phyloP scores from a whole-genome alignment of 2,329 filamentous ascomycete genomes.

The Sporothrix brunneoviolacea region DNA sequence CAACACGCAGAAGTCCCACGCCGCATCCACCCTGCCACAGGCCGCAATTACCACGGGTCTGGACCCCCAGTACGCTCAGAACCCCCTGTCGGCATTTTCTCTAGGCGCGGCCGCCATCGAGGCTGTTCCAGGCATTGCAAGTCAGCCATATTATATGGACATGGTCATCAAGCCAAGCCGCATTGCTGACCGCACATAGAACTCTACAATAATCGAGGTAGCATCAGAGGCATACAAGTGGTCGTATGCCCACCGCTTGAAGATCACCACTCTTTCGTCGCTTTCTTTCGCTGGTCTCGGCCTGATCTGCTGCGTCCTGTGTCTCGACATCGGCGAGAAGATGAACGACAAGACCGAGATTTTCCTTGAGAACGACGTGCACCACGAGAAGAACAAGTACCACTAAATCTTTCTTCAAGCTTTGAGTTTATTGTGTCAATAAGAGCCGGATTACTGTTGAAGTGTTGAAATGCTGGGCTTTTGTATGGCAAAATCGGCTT shows the following conservation, averaged over 20 bases:
- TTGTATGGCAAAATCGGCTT: too few relatives aligned
- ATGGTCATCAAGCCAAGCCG: too few relatives aligned
- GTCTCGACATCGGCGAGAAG: conserved; percentile 27
- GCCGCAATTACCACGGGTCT: conserved; percentile 9
- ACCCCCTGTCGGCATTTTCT: not conserved
- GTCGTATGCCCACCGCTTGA: conserved; percentile 13
- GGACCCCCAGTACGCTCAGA: not conserved
- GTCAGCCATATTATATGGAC: too few relatives aligned
- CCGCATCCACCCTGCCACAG: conserved; percentile 2
- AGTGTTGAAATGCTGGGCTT: too few relatives aligned
- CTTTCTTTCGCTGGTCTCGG: conserved; percentile 24
- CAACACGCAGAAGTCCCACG: conserved; percentile 8
- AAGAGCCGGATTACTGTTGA: too few relatives aligned
- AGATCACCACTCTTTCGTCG: conserved; percentile 22
- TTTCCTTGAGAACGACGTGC: conserved; percentile 27
- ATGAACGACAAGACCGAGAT: conserved; percentile 31
- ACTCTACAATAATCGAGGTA: conserved; percentile 18
- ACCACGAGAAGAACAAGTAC: conserved; percentile 26
- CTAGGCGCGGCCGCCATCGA: conserved; percentile 6
- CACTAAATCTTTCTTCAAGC: conserved; percentile 21
- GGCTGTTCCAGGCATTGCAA: conserved; percentile 5
- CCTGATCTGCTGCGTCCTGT: conserved; percentile 25
- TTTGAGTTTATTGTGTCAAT: too few relatives aligned
- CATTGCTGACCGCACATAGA: not conserved
- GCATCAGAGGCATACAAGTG: conserved; percentile 11